Percentiles rank a stretch among this genome's conserved stretches.
Evolutionary conservation across 2,329 filamentous ascomycete species (phyloP).

Genomic region (Trichoderma koningiopsis): DNA sequence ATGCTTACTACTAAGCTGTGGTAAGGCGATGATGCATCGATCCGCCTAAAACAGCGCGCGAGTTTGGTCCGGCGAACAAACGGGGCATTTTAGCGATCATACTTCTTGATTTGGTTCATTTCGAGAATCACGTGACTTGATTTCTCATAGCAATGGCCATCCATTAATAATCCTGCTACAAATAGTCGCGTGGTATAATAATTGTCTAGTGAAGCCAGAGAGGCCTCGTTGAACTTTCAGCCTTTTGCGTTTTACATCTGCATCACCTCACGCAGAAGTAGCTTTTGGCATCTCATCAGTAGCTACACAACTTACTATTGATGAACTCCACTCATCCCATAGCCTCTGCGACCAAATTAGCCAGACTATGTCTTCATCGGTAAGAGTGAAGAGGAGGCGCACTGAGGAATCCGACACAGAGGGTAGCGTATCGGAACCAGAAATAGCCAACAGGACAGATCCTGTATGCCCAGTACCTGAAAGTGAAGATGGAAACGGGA

Average conservation of each 20-base stretch:
- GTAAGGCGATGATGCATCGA: background rate
- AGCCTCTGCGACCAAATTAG: background rate
- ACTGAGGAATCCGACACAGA: slow-evolving; percentile 15
- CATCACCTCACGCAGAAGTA: background rate
- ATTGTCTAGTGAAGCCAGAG: background rate
- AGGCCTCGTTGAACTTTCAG: background rate
- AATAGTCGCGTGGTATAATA: slow-evolving; percentile 3
- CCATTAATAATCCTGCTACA: slow-evolving; percentile 17
- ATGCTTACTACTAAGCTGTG: background rate
- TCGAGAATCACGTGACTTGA: background rate
- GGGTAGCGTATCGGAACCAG: background rate
- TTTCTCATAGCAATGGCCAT: background rate
- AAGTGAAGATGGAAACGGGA: slow-evolving; percentile 7
- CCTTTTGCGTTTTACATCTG: background rate
- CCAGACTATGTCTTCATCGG: background rate
- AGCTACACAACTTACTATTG: background rate
- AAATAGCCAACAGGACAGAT: background rate
- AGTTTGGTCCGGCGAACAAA: background rate
- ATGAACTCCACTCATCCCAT: background rate
- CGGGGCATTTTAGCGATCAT: slow-evolving; percentile 8
- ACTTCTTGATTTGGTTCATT: background rate
- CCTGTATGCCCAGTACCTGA: background rate
- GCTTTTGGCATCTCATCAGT: background rate
- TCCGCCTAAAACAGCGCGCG: background rate
- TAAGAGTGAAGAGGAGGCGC: slow-evolving; percentile 12